phyloP scores from a whole-genome alignment of 2,329 filamentous ascomycete species.

The Beauveria pseudobassiana region DNA sequence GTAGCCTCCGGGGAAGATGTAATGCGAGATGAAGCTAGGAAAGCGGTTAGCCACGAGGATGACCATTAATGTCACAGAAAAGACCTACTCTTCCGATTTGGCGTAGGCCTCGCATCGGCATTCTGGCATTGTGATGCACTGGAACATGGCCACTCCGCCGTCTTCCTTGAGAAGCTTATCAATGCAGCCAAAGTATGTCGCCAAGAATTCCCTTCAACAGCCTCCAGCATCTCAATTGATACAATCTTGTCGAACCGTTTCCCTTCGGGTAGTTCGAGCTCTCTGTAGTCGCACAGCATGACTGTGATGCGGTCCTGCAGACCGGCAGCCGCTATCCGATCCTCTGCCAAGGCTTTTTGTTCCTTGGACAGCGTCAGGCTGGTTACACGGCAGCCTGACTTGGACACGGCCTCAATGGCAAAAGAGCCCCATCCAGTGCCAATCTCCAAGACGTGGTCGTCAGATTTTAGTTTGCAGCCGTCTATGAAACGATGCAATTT shows the following conservation, averaged over 20 bases:
- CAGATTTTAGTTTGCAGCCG: conserved; percentile 53
- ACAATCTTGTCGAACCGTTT: conserved; percentile 59
- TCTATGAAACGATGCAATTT: conserved; percentile 61
- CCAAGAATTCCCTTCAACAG: conserved; percentile 59
- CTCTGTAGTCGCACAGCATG: conserved; percentile 60
- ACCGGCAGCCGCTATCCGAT: conserved; percentile 54
- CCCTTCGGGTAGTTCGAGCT: conserved; percentile 35
- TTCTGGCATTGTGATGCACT: conserved; percentile 73
- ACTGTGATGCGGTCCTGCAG: conserved; percentile 56
- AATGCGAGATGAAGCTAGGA: conserved; percentile 60
- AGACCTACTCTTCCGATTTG: conserved; percentile 52
- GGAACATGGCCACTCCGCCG: conserved; percentile 62
- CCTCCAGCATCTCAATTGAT: conserved; percentile 73
- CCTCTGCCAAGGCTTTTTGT: conserved; percentile 61
- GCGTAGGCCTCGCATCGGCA: conserved; percentile 58
- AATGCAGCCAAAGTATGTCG: conserved; percentile 60
- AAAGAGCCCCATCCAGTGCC: conserved; percentile 71
- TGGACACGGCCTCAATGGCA: conserved; percentile 59
- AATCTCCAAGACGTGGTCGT: conserved; percentile 66
- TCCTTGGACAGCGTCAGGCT: conserved; percentile 61
- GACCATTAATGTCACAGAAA: too few relatives aligned
- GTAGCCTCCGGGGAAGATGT: conserved; percentile 75
- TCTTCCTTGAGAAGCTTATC: conserved; percentile 57
- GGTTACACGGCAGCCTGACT: conserved; percentile 61
- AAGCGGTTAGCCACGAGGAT: not conserved